Evolutionary conservation across 257 asterid species (phyloP).

Genomic region (Cynanchum wilfordii): DNA sequence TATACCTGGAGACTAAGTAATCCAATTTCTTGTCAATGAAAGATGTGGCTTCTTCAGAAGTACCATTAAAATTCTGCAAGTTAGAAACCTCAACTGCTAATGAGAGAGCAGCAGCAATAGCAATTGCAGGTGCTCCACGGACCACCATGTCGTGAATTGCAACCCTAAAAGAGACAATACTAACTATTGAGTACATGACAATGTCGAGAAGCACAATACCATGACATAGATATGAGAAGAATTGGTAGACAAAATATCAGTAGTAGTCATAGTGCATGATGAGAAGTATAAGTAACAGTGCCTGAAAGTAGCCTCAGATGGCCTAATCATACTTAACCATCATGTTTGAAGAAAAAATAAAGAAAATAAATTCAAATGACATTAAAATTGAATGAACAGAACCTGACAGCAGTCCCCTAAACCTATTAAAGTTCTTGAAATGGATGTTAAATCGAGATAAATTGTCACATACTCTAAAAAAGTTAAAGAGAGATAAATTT

Average conservation of each 20-base stretch:
- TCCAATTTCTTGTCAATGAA: conserved; percentile 63
- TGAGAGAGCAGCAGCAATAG: conserved; percentile 91
- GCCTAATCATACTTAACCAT: no score
- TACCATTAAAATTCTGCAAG: conserved; percentile 44
- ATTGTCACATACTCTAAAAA: no score
- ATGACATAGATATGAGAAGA: neutral
- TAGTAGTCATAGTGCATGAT: neutral
- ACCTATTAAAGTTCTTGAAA: no score
- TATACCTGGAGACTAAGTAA: conserved; percentile 83
- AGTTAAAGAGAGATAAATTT: no score
- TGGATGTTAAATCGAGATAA: no score
- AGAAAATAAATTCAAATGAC: no score
- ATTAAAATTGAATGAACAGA: neutral
- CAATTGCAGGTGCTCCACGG: conserved; percentile 99
- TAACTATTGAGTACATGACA: neutral
- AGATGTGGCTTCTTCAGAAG: conserved; percentile 59
- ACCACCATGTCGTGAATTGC: conserved; percentile 96
- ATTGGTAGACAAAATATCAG: neutral
- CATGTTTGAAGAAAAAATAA: no score
- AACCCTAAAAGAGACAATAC: conserved; percentile 34
- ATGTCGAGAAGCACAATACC: neutral
- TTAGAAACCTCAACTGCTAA: conserved; percentile 82
- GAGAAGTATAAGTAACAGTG: neutral
- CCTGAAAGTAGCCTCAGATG: neutral
- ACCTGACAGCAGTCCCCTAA: no score